Percentiles rank a stretch among this genome's conserved stretches.
These are phyloP conservation scores for Lentinula boryana DNA, from an alignment of 768 basidiomycete species.

Conservation along the genomic window DNA sequence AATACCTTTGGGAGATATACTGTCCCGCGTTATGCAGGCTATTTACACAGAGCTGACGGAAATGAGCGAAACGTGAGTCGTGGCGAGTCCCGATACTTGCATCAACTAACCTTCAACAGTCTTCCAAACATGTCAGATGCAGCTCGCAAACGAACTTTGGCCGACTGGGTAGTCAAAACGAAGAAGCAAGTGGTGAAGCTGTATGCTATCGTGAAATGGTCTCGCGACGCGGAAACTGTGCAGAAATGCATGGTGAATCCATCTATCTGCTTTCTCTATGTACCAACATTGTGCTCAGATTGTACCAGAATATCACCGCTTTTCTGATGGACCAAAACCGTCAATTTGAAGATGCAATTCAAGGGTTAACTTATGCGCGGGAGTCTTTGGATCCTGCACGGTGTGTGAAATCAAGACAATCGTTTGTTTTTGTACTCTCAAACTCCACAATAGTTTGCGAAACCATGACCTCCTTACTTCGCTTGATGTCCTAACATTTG, in stretches of 20 bases:
- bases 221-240: slow-evolving; percentile 74
- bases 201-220: slow-evolving; percentile 84
- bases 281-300: slow-evolving; percentile 5
- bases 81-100: neutral
- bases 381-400: slow-evolving; percentile 73
- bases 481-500: slow-evolving; percentile 80
- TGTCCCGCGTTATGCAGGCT: slow-evolving; percentile 71
- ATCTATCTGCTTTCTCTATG: neutral
- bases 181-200: slow-evolving; percentile 89
- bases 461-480: slow-evolving; percentile 94
- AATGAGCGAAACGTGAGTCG: slow-evolving; percentile 79
- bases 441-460: slow-evolving; percentile 50
- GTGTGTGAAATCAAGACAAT: slow-evolving; percentile 29
- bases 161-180: slow-evolving; percentile 86
- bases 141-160: slow-evolving; percentile 73
- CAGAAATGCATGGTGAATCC: slow-evolving; percentile 77
- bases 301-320: slow-evolving; percentile 70
- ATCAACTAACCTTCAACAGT: slow-evolving; percentile 22
- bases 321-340: slow-evolving; percentile 83
- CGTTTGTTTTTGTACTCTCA: neutral
- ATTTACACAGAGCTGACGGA: slow-evolving; percentile 82
- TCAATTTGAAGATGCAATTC: slow-evolving; percentile 71
- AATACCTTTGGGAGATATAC: slow-evolving; percentile 62
- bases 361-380: slow-evolving; percentile 56
- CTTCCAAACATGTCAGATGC: slow-evolving; percentile 81